phyloP scores from a whole-genome alignment of 129 eudicot genomes.

The Centrapalus pauciflorus region DNA sequence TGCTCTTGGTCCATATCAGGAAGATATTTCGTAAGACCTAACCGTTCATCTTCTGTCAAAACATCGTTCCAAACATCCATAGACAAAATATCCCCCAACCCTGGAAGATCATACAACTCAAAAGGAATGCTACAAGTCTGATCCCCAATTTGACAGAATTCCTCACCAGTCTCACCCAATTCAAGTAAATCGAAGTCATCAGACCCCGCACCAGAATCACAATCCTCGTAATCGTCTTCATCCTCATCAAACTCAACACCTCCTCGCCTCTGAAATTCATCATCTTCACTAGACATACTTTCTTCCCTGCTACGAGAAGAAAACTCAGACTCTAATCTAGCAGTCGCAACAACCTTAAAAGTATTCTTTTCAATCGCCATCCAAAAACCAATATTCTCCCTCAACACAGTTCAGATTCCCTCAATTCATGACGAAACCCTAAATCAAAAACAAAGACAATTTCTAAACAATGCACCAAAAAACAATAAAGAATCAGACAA shows the following conservation, averaged over 20 bases:
- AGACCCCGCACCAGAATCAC: slow-evolving; percentile 96
- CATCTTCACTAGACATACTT: slow-evolving; percentile 79
- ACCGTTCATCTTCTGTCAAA: slow-evolving; percentile 79
- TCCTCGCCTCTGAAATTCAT: slow-evolving; percentile 48
- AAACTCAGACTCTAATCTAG: slow-evolving; percentile 53
- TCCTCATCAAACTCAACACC: slow-evolving; percentile 35
- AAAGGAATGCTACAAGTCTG: slow-evolving; percentile 87
- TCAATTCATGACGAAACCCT: slow-evolving; percentile 33
- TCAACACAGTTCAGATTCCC: slow-evolving; percentile 11
- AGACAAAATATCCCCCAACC: slow-evolving; percentile 63
- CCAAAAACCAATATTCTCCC: slow-evolving; percentile 28
- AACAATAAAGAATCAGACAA: neutral
- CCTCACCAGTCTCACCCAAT: slow-evolving; percentile 84
- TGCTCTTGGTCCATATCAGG: slow-evolving; percentile 96
- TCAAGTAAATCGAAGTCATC: slow-evolving; percentile 94
- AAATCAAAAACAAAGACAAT: neutral
- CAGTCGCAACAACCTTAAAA: slow-evolving; percentile 42
- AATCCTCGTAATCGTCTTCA: slow-evolving; percentile 83
- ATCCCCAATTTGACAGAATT: slow-evolving; percentile 85
- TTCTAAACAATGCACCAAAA: slow-evolving; percentile 13
- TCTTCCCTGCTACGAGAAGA: slow-evolving; percentile 67
- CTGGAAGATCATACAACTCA: slow-evolving; percentile 81
- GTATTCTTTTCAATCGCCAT: slow-evolving; percentile 92
- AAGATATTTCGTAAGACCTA: slow-evolving; percentile 63
- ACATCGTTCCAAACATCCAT: slow-evolving; percentile 98